A percentile compares a stretch with the other conserved stretches of the same genome.
These are phyloP conservation scores for Dissophora globulifera DNA, from an alignment of 192 early-diverging fungal species.

Conservation along the genomic window DNA sequence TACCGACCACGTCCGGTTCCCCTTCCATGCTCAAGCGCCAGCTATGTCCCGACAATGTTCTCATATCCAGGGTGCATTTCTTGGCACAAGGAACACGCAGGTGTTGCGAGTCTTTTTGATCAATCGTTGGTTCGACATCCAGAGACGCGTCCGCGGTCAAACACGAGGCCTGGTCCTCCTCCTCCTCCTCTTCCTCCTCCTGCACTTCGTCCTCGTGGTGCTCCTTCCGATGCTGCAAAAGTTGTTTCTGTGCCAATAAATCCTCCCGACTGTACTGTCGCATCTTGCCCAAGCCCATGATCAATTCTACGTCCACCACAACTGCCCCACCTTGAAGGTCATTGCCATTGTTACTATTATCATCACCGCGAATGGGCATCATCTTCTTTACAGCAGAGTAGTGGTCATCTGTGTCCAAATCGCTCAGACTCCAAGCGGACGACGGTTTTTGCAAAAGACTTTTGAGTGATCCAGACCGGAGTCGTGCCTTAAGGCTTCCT, in stretches of 20 bases:
- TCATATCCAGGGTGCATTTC: background rate
- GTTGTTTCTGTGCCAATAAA: background rate
- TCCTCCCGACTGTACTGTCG: constrained; percentile 8
- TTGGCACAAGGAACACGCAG: no score
- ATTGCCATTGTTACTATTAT: background rate
- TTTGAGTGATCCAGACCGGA: constrained; percentile 19
- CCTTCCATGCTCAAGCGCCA: constrained; percentile 25
- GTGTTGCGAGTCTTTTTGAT: no score
- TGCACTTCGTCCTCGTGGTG: no score
- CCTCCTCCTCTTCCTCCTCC: no score
- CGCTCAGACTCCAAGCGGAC: background rate
- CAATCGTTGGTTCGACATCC: no score
- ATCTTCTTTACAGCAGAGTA: no score
- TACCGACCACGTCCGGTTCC: constrained; percentile 11
- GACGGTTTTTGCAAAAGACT: constrained; percentile 1
- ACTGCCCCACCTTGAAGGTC: background rate
- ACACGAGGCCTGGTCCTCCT: no score
- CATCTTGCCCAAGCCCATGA: constrained; percentile 22
- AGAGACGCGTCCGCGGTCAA: no score
- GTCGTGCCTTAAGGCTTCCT: constrained; percentile 1
- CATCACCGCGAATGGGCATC: no score
- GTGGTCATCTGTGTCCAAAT: background rate
- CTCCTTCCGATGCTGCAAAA: no score
- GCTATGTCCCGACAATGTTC: background rate
- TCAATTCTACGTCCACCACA: constrained; percentile 6